Conservation (phyloP, 2,329 filamentous ascomycete species). For the Aureobasidium uvarum region DNA sequence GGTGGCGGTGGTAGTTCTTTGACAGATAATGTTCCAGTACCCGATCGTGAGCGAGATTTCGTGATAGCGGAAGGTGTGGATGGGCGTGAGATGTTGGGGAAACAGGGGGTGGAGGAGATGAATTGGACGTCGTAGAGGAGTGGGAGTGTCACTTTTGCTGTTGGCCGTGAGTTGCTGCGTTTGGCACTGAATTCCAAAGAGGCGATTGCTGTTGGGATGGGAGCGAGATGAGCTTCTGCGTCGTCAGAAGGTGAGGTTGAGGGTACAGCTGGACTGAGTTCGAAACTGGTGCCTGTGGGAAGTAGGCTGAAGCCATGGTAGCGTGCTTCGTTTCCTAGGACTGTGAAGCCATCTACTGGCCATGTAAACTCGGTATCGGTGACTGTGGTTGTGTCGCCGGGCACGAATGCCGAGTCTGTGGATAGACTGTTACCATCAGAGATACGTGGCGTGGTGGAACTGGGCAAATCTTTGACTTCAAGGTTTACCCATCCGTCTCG, state of each 20-base stretch:
- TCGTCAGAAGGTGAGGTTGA: background rate
- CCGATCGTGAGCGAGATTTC: background rate
- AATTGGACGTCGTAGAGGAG: conserved; percentile 55
- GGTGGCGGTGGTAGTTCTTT: conserved; percentile 35
- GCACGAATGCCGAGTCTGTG: conserved; percentile 40
- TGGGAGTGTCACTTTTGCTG: conserved; percentile 36
- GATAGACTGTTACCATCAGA: conserved; percentile 36
- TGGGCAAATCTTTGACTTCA: conserved; percentile 40
- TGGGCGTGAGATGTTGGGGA: conserved; percentile 26
- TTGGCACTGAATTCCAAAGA: conserved; percentile 28
- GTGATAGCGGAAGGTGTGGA: background rate
- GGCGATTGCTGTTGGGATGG: conserved; percentile 8
- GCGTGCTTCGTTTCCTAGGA: conserved; percentile 34
- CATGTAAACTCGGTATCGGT: conserved; percentile 38
- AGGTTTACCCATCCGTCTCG: conserved; percentile 53
- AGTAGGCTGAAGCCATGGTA: conserved; percentile 32
- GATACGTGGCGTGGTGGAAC: conserved; percentile 39
- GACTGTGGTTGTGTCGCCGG: conserved; percentile 32
- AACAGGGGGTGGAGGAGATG: conserved; percentile 55
- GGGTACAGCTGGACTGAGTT: background rate
- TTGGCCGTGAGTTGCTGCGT: conserved; percentile 27
- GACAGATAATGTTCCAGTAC: background rate
- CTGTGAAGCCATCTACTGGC: conserved; percentile 38
- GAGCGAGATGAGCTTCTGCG: conserved; percentile 1
- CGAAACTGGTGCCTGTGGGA: conserved; percentile 17